A percentile compares a stretch with the other conserved stretches of the same genome.
Evolutionary conservation across 805 yeast species (phyloP).

Genomic region (Candida arabinofermentans): DNA sequence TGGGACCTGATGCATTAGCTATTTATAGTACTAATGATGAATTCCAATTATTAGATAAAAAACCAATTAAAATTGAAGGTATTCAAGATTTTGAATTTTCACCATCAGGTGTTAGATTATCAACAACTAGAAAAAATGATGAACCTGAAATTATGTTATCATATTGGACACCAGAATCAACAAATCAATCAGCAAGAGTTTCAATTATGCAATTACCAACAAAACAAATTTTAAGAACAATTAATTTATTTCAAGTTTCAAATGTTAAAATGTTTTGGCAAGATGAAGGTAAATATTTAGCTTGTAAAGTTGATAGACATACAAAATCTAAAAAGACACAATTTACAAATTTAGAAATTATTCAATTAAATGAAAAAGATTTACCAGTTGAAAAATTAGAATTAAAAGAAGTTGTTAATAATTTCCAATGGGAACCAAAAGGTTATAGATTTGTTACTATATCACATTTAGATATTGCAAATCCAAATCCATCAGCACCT

Average conservation of each 20-base stretch:
- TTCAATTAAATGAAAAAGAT: conserved; percentile 81
- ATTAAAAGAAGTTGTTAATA: conserved; percentile 80
- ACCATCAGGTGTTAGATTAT: conserved; percentile 76
- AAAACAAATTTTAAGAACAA: conserved; percentile 79
- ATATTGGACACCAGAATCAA: conserved; percentile 93
- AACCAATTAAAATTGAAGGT: conserved; percentile 77
- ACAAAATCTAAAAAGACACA: conserved; percentile 91
- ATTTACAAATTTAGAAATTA: conserved; percentile 88
- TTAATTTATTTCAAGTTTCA: conserved; percentile 90
- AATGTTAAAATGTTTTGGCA: conserved; percentile 95
- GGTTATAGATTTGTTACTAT: conserved; percentile 83
- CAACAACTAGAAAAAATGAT: conserved; percentile 45
- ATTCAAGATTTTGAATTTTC: conserved; percentile 92
- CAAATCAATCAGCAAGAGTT: conserved; percentile 93
- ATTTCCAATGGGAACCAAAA: conserved; percentile 95
- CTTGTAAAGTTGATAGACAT: conserved; percentile 96
- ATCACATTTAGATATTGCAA: conserved; percentile 51
- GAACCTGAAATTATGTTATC: conserved; percentile 67
- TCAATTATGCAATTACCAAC: conserved; percentile 84
- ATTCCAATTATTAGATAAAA: conserved; percentile 82
- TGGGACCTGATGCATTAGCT: conserved; percentile 89
- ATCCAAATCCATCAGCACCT: conserved; percentile 58
- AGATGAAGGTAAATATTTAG: conserved; percentile 72
- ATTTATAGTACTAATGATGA: conserved; percentile 72
- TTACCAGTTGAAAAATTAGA: conserved; percentile 94